Percentiles rank a stretch among this genome's conserved stretches.
Evolutionary conservation across 108 stramenopile genomes (phyloP).

Genomic region (Cyclotella distinguenda): DNA sequence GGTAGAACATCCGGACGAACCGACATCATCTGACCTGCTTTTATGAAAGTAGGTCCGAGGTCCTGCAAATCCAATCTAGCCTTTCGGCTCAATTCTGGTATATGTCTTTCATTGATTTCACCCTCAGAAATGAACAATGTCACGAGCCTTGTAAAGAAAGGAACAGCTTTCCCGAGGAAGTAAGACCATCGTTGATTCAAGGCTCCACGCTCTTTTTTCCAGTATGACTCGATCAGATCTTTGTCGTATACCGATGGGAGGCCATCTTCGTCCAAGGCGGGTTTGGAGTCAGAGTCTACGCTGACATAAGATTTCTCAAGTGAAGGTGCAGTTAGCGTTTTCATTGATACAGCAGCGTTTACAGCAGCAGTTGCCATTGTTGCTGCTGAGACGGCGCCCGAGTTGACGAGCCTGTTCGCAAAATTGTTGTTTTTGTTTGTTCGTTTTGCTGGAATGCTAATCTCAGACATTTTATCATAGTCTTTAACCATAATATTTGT

Average conservation of each 20-base stretch:
- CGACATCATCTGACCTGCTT: constrained; percentile 81
- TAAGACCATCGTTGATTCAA: constrained; percentile 87
- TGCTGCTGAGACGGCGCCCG: constrained; percentile 77
- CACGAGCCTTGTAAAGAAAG: constrained; percentile 77
- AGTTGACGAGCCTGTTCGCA: constrained; percentile 59
- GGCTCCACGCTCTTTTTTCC: constrained; percentile 87
- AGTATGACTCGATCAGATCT: constrained; percentile 86
- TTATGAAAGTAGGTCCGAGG: constrained; percentile 89
- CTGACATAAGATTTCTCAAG: constrained; percentile 73
- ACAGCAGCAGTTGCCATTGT: constrained; percentile 90
- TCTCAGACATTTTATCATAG: not conserved
- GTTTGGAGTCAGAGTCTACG: constrained; percentile 50
- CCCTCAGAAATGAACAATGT: constrained; percentile 84
- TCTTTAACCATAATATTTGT: not conserved
- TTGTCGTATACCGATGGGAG: constrained; percentile 91
- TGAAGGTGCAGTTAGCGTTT: constrained; percentile 73
- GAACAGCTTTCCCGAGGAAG: constrained; percentile 89
- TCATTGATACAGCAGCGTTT: constrained; percentile 89
- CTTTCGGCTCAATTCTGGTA: constrained; percentile 76
- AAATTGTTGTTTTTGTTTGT: constrained; percentile 26
- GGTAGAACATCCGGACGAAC: constrained; percentile 93
- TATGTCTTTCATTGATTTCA: constrained; percentile 78
- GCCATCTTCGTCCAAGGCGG: constrained; percentile 78
- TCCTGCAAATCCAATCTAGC: constrained; percentile 91
- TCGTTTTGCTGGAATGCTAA: not conserved